Evolutionary conservation across 164 flowering plant species (phyloP), one percentile per base, ranked within the genome.

Genomic region (Malania oleifera): DNA sequence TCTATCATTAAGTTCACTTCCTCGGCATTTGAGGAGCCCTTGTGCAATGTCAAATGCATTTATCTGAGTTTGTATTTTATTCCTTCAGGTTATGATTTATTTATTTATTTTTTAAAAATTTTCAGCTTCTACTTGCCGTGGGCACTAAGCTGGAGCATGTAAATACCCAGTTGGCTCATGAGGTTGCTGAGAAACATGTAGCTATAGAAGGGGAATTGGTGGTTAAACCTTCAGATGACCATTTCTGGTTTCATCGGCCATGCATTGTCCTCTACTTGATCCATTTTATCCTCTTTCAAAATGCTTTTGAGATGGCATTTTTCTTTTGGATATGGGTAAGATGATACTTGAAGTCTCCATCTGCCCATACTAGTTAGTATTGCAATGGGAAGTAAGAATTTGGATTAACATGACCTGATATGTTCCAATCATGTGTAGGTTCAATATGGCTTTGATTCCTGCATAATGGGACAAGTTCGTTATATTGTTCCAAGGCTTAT

Each of bases 321-420:
- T 90, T 93, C 84, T 86, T 90, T 73, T 93, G 97, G 97, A 85
- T 93, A 50, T 82, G 63, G 97, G 96, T 89, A 64, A 76, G 78
- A 50, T 14, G 29, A 29, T 29, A 18, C 5, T 41, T 15, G n/a
- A 10, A 11, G 10, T 7, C 31, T 54, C 23, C 7, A 7, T 24
- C 20, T 28, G 20, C 12, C 34, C 22, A 20, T 8, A 43, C 38
- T 25, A 20, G 14, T 25, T 55, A 22, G 24, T 8, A 19, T 56
- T 15, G 3, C 15, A 39, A 2, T 39, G 12, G 12, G 15, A 14
- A 2, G 11, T 39, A 39, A 1, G n/a, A 1, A 20, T 8, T 46
- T 46, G 50, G 9, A 15, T 5, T 15, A 29, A 26, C 24, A 12
- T 40, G 3, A 34, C 15, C 51, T 20, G 18, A 5, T 38, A n/a